These are phyloP conservation scores for Leishmania aethiopica DNA, from an alignment of 208 protist genomes.

Conservation along the genomic window DNA sequence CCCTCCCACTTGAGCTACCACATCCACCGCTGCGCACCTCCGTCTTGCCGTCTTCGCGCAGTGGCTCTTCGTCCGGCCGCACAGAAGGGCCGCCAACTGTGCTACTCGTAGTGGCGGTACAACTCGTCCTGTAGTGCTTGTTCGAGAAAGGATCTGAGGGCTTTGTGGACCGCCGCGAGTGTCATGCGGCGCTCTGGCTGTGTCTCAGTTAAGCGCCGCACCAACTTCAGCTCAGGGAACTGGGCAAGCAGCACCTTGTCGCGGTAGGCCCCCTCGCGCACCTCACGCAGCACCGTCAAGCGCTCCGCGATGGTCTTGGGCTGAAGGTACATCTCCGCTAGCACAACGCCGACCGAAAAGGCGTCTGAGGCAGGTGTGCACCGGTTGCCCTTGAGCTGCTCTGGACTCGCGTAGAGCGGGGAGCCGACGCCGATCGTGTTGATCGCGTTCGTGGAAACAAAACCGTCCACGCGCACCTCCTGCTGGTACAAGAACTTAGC, in stretches of 20 bases:
- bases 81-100: neutral
- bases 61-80: neutral
- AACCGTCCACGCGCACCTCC: slow-evolving; percentile 39
- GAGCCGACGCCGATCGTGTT: slow-evolving; percentile 87
- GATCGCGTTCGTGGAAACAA: slow-evolving; percentile 43
- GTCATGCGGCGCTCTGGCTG: slow-evolving; percentile 26
- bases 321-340: slow-evolving; percentile 86
- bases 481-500: slow-evolving; percentile 53
- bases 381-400: slow-evolving; percentile 70
- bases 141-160: slow-evolving; percentile 19
- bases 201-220: slow-evolving; percentile 39
- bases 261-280: slow-evolving; percentile 60
- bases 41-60: neutral
- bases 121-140: slow-evolving; percentile 24
- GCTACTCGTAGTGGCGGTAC: slow-evolving; percentile 1
- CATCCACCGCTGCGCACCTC: neutral
- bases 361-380: slow-evolving; percentile 70
- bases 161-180: slow-evolving; percentile 16
- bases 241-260: slow-evolving; percentile 25
- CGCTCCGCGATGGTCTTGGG: slow-evolving; percentile 80
- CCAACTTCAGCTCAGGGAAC: slow-evolving; percentile 73
- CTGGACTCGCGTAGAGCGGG: slow-evolving; percentile 85
- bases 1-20: neutral
- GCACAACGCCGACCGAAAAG: slow-evolving; percentile 72
- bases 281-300: slow-evolving; percentile 48